phyloP scores from a whole-genome alignment of 140 eudicot genomes.

The Erigeron philadelphicus region DNA sequence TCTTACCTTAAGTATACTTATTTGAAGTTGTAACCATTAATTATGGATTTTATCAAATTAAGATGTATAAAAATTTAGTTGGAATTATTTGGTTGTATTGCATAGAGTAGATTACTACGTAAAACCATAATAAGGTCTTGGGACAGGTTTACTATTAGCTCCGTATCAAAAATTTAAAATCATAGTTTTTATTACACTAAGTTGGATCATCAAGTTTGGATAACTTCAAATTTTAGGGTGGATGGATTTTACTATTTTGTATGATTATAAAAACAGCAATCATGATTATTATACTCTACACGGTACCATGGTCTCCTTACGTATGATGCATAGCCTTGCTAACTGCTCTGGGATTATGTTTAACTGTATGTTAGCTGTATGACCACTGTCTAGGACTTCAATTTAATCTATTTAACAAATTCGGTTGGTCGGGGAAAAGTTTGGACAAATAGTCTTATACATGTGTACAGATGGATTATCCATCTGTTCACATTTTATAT shows the following conservation, averaged over 20 bases:
- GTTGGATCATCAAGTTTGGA: no score
- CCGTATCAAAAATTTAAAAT: no score
- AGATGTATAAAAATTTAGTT: neutral
- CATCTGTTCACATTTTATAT: neutral
- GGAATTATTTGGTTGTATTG: neutral
- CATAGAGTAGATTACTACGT: neutral
- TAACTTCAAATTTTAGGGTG: neutral
- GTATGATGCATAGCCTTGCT: neutral
- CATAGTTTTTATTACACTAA: no score
- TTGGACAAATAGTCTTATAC: neutral
- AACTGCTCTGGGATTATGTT: neutral
- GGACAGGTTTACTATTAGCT: neutral
- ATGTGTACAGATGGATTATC: constrained; percentile 4
- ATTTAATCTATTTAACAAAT: neutral
- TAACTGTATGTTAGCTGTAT: constrained; percentile 6
- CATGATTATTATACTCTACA: neutral
- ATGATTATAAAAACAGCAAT: neutral
- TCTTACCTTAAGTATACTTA: neutral
- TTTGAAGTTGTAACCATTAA: constrained; percentile 2
- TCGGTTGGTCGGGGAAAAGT: neutral
- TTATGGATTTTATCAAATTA: neutral
- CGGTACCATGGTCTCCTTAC: neutral
- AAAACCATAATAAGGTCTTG: neutral
- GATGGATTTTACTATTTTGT: neutral
- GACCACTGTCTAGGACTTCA: neutral